Evolutionary conservation across 257 asterid species (phyloP).

Genomic region (Scutellaria minor): DNA sequence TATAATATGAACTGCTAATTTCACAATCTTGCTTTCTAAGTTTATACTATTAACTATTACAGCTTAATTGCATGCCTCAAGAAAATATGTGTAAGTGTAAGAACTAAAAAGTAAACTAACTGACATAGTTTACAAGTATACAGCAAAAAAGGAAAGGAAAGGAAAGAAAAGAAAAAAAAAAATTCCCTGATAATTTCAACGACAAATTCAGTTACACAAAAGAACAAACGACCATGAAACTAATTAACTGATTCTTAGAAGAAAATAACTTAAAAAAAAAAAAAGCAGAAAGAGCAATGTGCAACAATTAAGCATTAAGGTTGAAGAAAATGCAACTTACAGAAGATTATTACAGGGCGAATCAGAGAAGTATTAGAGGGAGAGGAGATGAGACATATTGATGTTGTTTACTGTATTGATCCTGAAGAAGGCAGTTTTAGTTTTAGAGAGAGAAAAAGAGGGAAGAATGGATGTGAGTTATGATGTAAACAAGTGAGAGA

Average conservation of each 20-base stretch:
- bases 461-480: constrained; percentile 14
- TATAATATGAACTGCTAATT: not conserved
- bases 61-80: constrained; percentile 15
- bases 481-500: constrained; percentile 41
- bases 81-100: not conserved
- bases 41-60: not conserved
- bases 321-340: constrained; percentile 39
- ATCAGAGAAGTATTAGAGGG: constrained; percentile 34
- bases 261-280: not conserved
- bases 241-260: not conserved
- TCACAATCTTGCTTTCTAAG: constrained; percentile 21
- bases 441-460: constrained; percentile 19
- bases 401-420: constrained; percentile 21
- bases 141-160: constrained; percentile 8
- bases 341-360: constrained; percentile 31
- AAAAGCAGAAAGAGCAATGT: constrained; percentile 2
- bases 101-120: not conserved
- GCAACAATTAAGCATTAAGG: constrained; percentile 29
- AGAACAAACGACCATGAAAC: not conserved
- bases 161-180: constrained; percentile 21
- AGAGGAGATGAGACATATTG: constrained; percentile 37
- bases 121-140: constrained; percentile 14
- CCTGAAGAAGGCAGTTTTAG: constrained; percentile 40
- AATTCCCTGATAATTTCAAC: constrained; percentile 32
- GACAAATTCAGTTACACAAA: constrained; percentile 5